phyloP scores from a whole-genome alignment of 305 asterid genomes.

The Lippia alba region DNA sequence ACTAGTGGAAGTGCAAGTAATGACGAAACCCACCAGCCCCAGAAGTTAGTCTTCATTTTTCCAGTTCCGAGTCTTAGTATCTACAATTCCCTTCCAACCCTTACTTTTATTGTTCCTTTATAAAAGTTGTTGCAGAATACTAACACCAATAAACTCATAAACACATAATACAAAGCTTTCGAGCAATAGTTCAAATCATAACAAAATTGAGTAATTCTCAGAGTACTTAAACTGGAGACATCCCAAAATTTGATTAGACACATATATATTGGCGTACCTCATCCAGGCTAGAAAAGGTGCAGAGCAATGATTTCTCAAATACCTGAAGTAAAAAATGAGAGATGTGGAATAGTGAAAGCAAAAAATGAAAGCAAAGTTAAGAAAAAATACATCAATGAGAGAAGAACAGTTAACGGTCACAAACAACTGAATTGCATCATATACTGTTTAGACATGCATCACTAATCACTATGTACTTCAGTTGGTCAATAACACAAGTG shows the following conservation, averaged over 20 bases:
- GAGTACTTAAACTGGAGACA: constrained; percentile 23
- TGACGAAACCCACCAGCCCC: constrained; percentile 9
- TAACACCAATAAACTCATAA: background rate
- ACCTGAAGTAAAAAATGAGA: constrained; percentile 61
- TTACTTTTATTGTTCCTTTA: constrained; percentile 4
- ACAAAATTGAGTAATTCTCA: constrained; percentile 7
- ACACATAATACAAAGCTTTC: constrained; percentile 7
- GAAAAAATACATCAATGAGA: constrained; percentile 16
- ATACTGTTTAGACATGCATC: constrained; percentile 3
- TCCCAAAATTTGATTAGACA: constrained; percentile 18
- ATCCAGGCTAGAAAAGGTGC: constrained; percentile 77
- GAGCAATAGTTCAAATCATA: background rate
- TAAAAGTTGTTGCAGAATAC: constrained; percentile 1
- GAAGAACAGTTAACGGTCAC: constrained; percentile 2
- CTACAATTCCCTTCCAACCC: constrained; percentile 4
- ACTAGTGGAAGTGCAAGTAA: background rate
- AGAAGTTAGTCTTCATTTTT: background rate
- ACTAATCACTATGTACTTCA: constrained; percentile 16
- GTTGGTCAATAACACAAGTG: constrained; percentile 14
- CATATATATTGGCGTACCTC: constrained; percentile 59
- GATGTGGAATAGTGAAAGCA: constrained; percentile 5
- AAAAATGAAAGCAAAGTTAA: constrained; percentile 18
- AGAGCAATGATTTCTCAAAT: constrained; percentile 76
- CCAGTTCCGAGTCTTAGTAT: background rate
- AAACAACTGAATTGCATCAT: constrained; percentile 15